phyloP scores from a whole-genome alignment of 345 rosid species.

The Physaria fendleri region DNA sequence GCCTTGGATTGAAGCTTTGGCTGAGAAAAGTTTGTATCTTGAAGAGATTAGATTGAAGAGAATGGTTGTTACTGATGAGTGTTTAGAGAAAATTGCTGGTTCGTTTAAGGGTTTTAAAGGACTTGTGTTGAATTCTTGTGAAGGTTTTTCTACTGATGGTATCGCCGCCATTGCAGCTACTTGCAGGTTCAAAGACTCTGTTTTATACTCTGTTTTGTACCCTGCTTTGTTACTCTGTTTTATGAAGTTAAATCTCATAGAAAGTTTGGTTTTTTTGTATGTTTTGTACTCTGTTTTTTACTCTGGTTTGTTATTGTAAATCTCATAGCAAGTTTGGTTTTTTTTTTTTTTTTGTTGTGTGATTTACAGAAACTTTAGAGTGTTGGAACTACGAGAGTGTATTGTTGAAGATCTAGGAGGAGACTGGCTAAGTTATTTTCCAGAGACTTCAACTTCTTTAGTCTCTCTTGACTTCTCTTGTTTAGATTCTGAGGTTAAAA shows the following conservation, averaged over 20 bases:
- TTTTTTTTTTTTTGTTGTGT: background rate
- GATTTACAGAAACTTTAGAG: constrained; percentile 60
- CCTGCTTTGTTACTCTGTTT: too few species aligned
- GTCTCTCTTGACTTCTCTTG: constrained; percentile 86
- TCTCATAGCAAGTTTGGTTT: background rate
- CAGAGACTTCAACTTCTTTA: constrained; percentile 64
- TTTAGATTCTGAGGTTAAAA: constrained; percentile 58
- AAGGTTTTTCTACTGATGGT: constrained; percentile 94
- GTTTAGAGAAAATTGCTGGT: constrained; percentile 69
- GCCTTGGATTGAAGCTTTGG: constrained; percentile 74
- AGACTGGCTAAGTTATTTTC: constrained; percentile 85
- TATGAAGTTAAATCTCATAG: too few species aligned
- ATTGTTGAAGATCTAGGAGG: constrained; percentile 88
- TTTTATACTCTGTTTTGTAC: too few species aligned
- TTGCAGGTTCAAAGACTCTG: constrained; percentile 67
- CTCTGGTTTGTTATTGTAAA: too few species aligned
- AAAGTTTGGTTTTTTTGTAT: too few species aligned
- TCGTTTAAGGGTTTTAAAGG: constrained; percentile 71
- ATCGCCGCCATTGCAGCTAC: constrained; percentile 83
- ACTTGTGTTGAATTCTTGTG: constrained; percentile 68
- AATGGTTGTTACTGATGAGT: constrained; percentile 83
- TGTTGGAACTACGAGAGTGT: constrained; percentile 76
- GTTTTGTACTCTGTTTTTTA: too few species aligned
- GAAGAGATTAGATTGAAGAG: constrained; percentile 83
- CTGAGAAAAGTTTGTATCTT: constrained; percentile 43